Percentiles rank a stretch among this genome's conserved stretches.
Evolutionary conservation across 2,329 filamentous ascomycete species (phyloP).

Genomic region (Blumeria hordei): DNA sequence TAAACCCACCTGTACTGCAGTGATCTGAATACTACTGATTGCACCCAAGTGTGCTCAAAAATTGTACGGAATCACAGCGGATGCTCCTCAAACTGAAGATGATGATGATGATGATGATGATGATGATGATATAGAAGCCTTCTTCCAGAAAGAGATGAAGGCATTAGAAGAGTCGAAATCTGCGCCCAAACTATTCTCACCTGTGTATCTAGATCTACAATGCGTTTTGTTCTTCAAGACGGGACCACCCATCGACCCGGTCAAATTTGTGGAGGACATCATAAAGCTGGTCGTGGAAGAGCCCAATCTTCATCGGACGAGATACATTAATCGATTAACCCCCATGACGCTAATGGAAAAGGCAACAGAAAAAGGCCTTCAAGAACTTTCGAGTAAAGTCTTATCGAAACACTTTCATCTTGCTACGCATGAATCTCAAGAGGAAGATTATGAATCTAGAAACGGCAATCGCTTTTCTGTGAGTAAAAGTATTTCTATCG

Average conservation of each 20-base stretch:
- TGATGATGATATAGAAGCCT: slow-evolving; percentile 43
- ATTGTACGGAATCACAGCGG: slow-evolving; percentile 24
- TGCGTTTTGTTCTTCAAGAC: slow-evolving; percentile 40
- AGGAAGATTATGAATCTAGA: slow-evolving; percentile 2
- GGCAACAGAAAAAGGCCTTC: slow-evolving; percentile 43
- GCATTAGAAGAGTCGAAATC: slow-evolving; percentile 25
- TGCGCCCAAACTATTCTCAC: slow-evolving; percentile 22
- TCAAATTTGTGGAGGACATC: slow-evolving; percentile 27
- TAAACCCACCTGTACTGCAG: slow-evolving; percentile 15
- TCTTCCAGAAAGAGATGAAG: slow-evolving; percentile 48
- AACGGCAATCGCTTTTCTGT: neutral
- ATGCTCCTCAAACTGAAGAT: slow-evolving; percentile 14
- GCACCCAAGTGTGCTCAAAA: slow-evolving; percentile 36
- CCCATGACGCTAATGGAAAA: slow-evolving; percentile 31
- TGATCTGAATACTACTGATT: neutral
- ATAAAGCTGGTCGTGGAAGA: slow-evolving; percentile 26
- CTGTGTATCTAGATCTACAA: slow-evolving; percentile 30
- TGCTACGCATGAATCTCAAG: too few relatives aligned
- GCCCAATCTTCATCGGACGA: slow-evolving; percentile 22
- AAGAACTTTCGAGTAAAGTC: slow-evolving; percentile 37
- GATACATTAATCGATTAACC: slow-evolving; percentile 36
- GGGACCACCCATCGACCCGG: slow-evolving; percentile 28
- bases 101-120: slow-evolving; percentile 21
- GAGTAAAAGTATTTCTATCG: neutral
- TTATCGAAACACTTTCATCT: slow-evolving; percentile 33